A percentile compares a stretch with the other conserved stretches of the same genome.
These are phyloP conservation scores for Fusarium sp. DNA, from an alignment of 2,329 filamentous ascomycete species.

Conservation along the genomic window DNA sequence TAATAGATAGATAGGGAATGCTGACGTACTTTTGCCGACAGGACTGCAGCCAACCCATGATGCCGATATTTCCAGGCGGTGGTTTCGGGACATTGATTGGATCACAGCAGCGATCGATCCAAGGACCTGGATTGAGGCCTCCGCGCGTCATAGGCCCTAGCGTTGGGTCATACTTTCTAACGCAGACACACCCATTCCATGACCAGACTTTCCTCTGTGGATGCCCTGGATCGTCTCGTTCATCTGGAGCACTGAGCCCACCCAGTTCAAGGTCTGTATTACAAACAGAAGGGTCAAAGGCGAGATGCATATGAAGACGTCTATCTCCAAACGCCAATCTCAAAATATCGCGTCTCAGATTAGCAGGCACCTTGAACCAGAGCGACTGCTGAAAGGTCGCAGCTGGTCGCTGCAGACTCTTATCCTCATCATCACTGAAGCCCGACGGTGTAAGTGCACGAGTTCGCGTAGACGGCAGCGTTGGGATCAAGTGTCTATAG, in stretches of 20 bases:
- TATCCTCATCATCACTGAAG: not conserved
- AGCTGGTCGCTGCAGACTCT: not conserved
- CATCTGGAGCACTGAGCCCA: not conserved
- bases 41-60: not conserved
- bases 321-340: not conserved
- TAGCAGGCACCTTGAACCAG: not conserved
- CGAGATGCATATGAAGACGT: not conserved
- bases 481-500: not conserved
- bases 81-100: not conserved
- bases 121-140: not conserved
- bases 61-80: not conserved
- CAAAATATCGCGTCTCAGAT: not conserved
- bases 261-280: not conserved
- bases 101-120: not conserved
- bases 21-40: conserved; percentile 3
- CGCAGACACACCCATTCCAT: not conserved
- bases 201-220: not conserved
- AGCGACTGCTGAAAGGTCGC: not conserved
- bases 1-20: accelerated
- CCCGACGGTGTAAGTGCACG: not conserved
- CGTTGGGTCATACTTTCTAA: not conserved
- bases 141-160: not conserved
- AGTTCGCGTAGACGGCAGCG: not conserved
- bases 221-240: not conserved
- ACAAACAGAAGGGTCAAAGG: not conserved